Evolutionary conservation across 768 basidiomycete species (phyloP), one percentile per base, ranked within the genome.

Genomic region (Lactarius hengduanensis): DNA sequence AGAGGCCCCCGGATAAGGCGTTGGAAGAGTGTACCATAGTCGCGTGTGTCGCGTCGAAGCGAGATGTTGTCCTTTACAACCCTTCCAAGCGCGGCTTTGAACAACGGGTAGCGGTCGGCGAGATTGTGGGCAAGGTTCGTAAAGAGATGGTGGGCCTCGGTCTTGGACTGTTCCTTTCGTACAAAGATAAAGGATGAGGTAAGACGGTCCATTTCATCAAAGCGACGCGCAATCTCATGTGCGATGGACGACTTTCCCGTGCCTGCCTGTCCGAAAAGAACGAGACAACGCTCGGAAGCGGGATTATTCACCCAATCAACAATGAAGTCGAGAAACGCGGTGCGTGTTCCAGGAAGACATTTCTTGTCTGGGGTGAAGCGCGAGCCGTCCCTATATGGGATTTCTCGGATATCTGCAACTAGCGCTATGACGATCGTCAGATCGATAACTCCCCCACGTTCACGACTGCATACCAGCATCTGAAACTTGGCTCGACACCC

Each of bases 211-310:
- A 57, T 59, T 18, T 59, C 22, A 11, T 43, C n/a, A 18, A 41
- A 59, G 58, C 28, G 58, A 40, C 26, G 58, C 15, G 58, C 58
- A 4, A 41, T 50, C 47, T 50, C 47, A 22, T 50, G 47, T 26
- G 47, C 47, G 22, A 50, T 50, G 22, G 47, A 22, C 13, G 47
- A 50, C n/a, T 50, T 50, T 22, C 47, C 47, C 47, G 47, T 50
- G 47, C 47, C 47, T 11, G 58, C 58, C 18, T 13, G 38, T 5
- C 58, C 58, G 15, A 59, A 59, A 20, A 59, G 58, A 16, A 59
- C 40, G 40, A 59, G 58, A 50, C 3, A 4, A 22, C 47, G 47
- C 47, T 22, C 22, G 11, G 47, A 50, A 22, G n/a, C 16, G 10
- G 55, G 55, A 32, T 32, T 34, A 10, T 57, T 57, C 3, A n/a